Base-by-base conservation (phyloP, 345 rosid species). In the Gossypium ekmanianum region DNA sequence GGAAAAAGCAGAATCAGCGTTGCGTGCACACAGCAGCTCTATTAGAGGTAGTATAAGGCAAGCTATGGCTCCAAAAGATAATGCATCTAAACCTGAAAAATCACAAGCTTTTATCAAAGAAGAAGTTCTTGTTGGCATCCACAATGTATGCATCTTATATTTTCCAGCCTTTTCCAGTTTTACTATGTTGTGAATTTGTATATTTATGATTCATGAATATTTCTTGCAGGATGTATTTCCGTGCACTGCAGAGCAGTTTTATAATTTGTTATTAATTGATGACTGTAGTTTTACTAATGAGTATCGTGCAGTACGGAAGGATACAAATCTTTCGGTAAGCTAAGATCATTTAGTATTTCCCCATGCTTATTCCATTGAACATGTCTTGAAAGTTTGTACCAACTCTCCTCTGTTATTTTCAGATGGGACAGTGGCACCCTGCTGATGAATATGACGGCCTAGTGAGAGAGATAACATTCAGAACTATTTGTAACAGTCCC, bases 401-500 rank as follows among this genome's bases (percentile, higher is more conserved):
- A 20, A 68, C 66, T 52, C 51, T 61, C 29, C 70, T 50, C n/a
- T 81, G 43, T 11, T 77, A 55, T 64, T 84, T 90, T 68, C 85
- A 95, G 99, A 88, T 95, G 34, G 97, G 92, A 81, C 92, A 89
- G 63, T 95, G 99, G 99, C 98, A 91, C 80, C 78, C 83, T 73
- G 91, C 97, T 22, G 94, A 88, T 56, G 97, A 95, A 81, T 95
- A 93, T 85, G 92, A 95, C 71, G 99, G 98, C 78, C 94, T 93
- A 90, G 98, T 95, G 55, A 89, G 98, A 80, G 98, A 95, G 83
- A 87, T 93, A 68, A 95, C 89, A 74, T 91, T 88, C 81, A 88
- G 98, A 85, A 80, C 92, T 48, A 77, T 83, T 29, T 95, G 99
- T 78, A 87, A 81, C 82, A 95, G 91, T 85, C 99, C 99, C 39